Conservation (phyloP, 352 stramenopile genomes). For the Pythium insidiosum region DNA sequence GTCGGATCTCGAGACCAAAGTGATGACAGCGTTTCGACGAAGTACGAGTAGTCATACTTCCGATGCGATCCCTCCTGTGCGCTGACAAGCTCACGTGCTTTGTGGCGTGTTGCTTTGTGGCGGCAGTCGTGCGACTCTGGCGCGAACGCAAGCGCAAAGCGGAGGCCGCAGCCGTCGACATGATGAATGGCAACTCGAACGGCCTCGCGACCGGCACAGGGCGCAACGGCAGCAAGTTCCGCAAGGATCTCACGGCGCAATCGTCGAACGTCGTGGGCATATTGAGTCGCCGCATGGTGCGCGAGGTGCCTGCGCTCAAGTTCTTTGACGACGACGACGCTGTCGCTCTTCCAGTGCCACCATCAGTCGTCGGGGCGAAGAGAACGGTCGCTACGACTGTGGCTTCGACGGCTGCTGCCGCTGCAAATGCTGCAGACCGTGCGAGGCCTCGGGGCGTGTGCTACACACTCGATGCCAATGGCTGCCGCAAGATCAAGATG, state of each 20-base stretch:
- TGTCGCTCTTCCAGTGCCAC: neutral
- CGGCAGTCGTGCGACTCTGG: constrained; percentile 52
- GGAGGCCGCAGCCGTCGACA: constrained; percentile 36
- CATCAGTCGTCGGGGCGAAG: neutral
- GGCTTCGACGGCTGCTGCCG: neutral
- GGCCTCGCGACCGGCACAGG: constrained; percentile 11
- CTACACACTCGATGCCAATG: constrained; percentile 56
- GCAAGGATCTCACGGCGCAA: constrained; percentile 42
- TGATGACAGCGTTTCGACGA: constrained; percentile 44
- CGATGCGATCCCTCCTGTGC: neutral
- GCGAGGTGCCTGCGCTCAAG: constrained; percentile 63
- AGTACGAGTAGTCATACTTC: too few relatives aligned
- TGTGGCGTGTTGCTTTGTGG: neutral
- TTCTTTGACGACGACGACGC: constrained; percentile 57
- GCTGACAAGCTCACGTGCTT: neutral
- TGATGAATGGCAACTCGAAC: constrained; percentile 31
- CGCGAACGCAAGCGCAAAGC: constrained; percentile 38
- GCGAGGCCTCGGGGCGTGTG: constrained; percentile 48
- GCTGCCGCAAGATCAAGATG: constrained; percentile 69
- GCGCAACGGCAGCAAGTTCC: constrained; percentile 29
- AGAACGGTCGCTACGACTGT: neutral
- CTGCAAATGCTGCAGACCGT: neutral
- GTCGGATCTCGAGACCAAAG: constrained; percentile 23
- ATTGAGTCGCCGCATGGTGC: constrained; percentile 61
- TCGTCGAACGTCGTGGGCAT: constrained; percentile 68